Base-by-base conservation (phyloP, 1,139 yeast species). In the Meyerozyma athensensis region DNA sequence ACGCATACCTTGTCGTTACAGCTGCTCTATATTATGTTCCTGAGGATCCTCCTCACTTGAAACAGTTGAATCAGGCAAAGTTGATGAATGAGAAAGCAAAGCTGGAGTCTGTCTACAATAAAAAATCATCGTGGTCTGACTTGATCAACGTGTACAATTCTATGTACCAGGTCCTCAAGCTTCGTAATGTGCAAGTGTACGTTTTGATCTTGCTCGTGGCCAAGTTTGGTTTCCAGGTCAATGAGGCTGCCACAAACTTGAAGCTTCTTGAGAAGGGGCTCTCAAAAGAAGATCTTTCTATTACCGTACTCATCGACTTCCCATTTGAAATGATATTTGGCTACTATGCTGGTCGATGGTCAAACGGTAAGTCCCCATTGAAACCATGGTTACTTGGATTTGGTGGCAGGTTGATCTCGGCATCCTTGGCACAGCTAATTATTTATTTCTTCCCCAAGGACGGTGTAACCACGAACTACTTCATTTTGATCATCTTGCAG, bases 281-380 rank as follows among this genome's bases (percentile, higher is more conserved):
- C 37, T 80, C 94, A 24, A 86, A 90, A 54, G 98, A 92, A 58
- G 97, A 92, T 57, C 69, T 92, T 34, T 95, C 97, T 1, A 77
- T 92, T 12, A 86, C 97, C 0, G 98, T 92, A 0, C 64, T 92
- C 38, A 86, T 94, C 37, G 97, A 92, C 57, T 92, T 92, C 61
- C 99, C 99, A 6, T 89, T 92, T 61, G 98, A 94, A 58, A 83
- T 92, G 58, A 63, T 92, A 3, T 90, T 92, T 62, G 97, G 98
- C 0, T 92, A 89, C 58, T 90, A 89, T 52, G 96, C 96, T 2
- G 98, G 96, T 4, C 79, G 89, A 50, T 89, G 97, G 97, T 86
- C 96, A 0, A 74, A 81, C 0, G 92, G 94, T 0, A 65, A 71
- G 34, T 63, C 73, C 17, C 78, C 96, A 0, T 68, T 92, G 39